Evolutionary conservation across 2,329 filamentous ascomycete genomes (phyloP).

Genomic region (Penicillium freii): DNA sequence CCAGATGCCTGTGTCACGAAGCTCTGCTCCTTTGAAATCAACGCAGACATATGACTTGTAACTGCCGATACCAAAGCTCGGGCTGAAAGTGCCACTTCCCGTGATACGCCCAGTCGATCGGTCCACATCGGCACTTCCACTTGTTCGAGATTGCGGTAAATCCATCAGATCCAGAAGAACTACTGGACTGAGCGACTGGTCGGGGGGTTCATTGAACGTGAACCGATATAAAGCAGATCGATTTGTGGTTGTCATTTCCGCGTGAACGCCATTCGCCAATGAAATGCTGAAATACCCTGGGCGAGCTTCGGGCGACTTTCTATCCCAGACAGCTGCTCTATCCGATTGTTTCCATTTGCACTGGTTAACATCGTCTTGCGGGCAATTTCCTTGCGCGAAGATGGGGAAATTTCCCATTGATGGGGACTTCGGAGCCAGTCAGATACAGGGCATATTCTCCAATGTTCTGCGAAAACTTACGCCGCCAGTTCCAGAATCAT

Average conservation of each 20-base stretch:
- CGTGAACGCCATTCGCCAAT: slow-evolving; percentile 56
- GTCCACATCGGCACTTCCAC: slow-evolving; percentile 58
- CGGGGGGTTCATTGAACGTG: slow-evolving; percentile 48
- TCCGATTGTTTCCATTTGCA: slow-evolving; percentile 60
- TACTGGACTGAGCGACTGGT: slow-evolving; percentile 51
- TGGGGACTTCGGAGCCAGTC: slow-evolving; percentile 40
- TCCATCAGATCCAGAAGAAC: slow-evolving; percentile 66
- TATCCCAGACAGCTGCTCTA: slow-evolving; percentile 50
- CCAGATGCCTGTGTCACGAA: slow-evolving; percentile 63
- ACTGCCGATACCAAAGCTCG: slow-evolving; percentile 63
- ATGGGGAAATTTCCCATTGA: slow-evolving; percentile 72
- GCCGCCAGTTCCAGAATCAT: slow-evolving; percentile 54
- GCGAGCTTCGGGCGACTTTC: slow-evolving; percentile 54
- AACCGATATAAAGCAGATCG: slow-evolving; percentile 66
- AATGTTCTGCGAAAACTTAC: slow-evolving; percentile 24
- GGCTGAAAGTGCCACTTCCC: slow-evolving; percentile 60
- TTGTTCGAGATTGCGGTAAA: slow-evolving; percentile 59
- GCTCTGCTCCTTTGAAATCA: slow-evolving; percentile 60
- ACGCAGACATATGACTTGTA: slow-evolving; percentile 65
- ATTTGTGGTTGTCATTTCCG: slow-evolving; percentile 68
- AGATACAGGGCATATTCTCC: background rate
- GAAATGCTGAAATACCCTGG: slow-evolving; percentile 67
- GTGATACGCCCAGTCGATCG: slow-evolving; percentile 58
- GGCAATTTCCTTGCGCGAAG: slow-evolving; percentile 64
- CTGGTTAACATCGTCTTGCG: slow-evolving; percentile 58